Base-by-base conservation (phyloP, 768 basidiomycete species). In the Naematelia aurantialba region DNA sequence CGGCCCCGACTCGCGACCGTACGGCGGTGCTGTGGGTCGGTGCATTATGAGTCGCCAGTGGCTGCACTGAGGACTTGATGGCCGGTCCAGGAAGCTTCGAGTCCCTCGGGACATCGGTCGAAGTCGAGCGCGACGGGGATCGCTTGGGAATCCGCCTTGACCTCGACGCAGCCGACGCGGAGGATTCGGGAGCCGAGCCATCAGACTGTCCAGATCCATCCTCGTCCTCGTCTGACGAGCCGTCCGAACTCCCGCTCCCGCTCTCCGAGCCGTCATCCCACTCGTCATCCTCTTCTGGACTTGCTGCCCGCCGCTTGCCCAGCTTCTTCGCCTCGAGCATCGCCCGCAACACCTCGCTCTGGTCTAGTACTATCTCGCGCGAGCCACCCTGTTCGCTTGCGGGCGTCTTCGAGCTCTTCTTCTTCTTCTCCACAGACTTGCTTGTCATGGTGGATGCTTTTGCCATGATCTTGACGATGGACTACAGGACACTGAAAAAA, bases 281-380 rank as follows among this genome's bases (percentile, higher is more conserved):
- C 14, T 61, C 59, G 21, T 58, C 63, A n/a, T 59, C 62, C 2
- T 50, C 61, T 21, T 58, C 49, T 26, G 24, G 34, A 59, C 8
- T 30, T 42, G 17, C 57, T 59, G 1, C 42, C 39, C 51, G 21
- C 8, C 54, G 58, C 42, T 56, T 66, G 17, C 58, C 64, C 49
- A 70, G 68, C 31, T 63, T 59, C 45, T 46, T 60, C 17, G 67
- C 69, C 56, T 64, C 62, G 53, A 67, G 30, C 72, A 73, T 73
- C 2, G 69, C 57, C 45, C 60, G 52, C 67, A 73, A 60, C n/a
- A 73, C 59, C 52, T 68, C 67, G 44, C 52, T 55, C n/a, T 60
- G 66, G 45, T 73, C 72, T 21, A 73, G 56, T 1, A 54, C 39
- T 12, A 21, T 47, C 46, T 47, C 46, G 11, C 12, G n/a, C 21